Base-by-base conservation (phyloP, 768 basidiomycete genomes). In the Psilocybe sp. region DNA sequence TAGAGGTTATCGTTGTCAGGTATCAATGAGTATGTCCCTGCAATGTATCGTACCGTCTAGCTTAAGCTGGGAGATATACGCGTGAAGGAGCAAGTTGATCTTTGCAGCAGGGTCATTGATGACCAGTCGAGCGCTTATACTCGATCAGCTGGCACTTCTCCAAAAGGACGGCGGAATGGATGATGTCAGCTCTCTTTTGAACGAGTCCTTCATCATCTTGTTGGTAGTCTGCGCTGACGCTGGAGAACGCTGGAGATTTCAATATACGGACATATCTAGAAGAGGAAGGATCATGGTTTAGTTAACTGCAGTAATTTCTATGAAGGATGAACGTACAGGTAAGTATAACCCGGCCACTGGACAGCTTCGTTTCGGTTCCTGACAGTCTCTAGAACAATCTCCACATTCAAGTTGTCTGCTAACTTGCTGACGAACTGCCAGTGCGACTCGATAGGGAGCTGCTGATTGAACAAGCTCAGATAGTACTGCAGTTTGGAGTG, bases 401-500 rank as follows among this genome's bases (percentile, higher is more conserved):
- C n/a, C n/a, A n/a, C n/a, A n/a, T n/a, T n/a, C n/a, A n/a, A n/a
- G n/a, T n/a, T n/a, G 63, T 99, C 97, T 19, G 92, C 90, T 55
- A 99, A 74, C 66, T 89, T 92, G 32, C 84, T 75, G 28, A 99
- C 91, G 53, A 96, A 92, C 70, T n/a, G n/a, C n/a, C n/a, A n/a
- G n/a, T 98, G 97, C 13, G 83, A 86, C 70, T 99, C 97, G 64
- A 99, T 99, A 0, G 97, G 97, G 12, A 99, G 78, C 65, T 98
- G 97, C 69, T 97, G 94, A 62, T 98, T 98, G 75, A 97, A 72
- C 69, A 98, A 74, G 59, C 87, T 91, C 19, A 98, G 77, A 63
- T 98, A 99, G 66, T 98, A 99, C 68, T 98, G 97, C 38, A 99
- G 77, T 66, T 99, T 97, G 1, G 87, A 82, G 61, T 98, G 95